Percentiles rank a stretch among this genome's conserved stretches.
These are phyloP conservation scores for Magnolia changhungtana DNA, from an alignment of 164 flowering plant genomes.

Conservation along the genomic window DNA sequence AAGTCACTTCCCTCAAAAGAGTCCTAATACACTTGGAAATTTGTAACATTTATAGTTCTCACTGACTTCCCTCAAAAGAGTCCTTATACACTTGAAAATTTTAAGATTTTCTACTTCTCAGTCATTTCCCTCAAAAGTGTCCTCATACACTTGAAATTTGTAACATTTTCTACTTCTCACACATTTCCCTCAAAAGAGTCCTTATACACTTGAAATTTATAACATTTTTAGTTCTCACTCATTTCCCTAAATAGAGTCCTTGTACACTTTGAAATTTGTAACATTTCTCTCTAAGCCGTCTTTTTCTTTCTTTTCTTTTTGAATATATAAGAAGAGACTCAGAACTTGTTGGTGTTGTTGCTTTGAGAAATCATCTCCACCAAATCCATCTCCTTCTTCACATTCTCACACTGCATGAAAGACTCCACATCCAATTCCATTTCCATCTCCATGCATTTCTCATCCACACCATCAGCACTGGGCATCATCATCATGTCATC, in stretches of 20 bases:
- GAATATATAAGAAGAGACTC: not conserved
- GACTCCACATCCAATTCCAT: constrained; percentile 13
- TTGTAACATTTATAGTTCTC: too few species aligned
- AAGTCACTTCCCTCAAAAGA: not conserved
- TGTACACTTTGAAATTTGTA: too few species aligned
- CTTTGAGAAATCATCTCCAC: constrained; percentile 35
- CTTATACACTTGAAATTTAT: not conserved
- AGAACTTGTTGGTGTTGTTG: constrained; percentile 5
- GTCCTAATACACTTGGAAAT: not conserved
- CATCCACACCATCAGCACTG: not conserved
- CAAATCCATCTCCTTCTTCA: constrained; percentile 42
- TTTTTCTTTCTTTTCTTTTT: not conserved
- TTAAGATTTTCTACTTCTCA: too few species aligned
- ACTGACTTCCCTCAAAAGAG: not conserved
- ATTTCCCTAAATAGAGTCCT: too few species aligned
- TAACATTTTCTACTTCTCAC: too few species aligned
- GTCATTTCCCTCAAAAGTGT: too few species aligned
- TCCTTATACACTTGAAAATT: not conserved
- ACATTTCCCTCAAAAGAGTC: too few species aligned
- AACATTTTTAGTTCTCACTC: too few species aligned
- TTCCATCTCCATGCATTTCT: constrained; percentile 10
- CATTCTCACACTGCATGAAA: constrained; percentile 19
- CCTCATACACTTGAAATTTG: not conserved
- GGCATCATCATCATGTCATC: constrained; percentile 6
- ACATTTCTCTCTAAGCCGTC: not conserved